Base-by-base conservation (phyloP, 78 protist genomes). In the Blattamonas nauphoetae region DNA sequence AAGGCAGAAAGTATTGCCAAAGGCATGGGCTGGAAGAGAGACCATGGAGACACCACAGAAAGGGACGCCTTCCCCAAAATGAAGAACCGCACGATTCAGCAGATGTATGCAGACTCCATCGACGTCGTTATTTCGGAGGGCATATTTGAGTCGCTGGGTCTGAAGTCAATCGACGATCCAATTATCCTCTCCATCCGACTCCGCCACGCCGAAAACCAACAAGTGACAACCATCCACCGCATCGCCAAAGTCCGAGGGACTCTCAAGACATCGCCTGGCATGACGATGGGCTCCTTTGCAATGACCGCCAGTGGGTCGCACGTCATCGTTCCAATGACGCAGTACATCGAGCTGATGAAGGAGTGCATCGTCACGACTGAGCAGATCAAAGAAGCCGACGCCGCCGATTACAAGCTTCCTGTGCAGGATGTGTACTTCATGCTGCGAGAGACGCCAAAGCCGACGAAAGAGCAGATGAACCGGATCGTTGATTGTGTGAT, bases 391-490 rank as follows among this genome's bases (percentile, higher is more conserved):
- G 80, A 6, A 85, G 45, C 11, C 11, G 87, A 35, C 34, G 11
- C 11, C 21, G 36, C 11, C 87, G 21, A 85, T 6, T 35, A 32
- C 21, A 21, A 6, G 80, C 6, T 11, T 77, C 77, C 80, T 85
- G 33, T 85, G 87, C 42, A 77, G 80, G 21, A 21, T 55, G 11
- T 90, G 2, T 38, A 91, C 11, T 78, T 92, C 34, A n/a, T 33
- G 29, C 41, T 91, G 42, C 45, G 2, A 35, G 89, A 86, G 0
- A 45, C 94, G n/a, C 1, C 91, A 0, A 64, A 38, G 43, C 34
- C 6, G 32, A 90, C 88, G 32, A 32, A 91, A 1, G 90, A 88
- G 42, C 41, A 21, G 35, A 41, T 91, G 78, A 92, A 94, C 77
- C 93, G 86, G 0, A 2, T 92, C 36, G 84, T 46, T 29, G 71